A percentile compares a stretch with the other conserved stretches of the same genome.
Evolutionary conservation across 2,329 filamentous ascomycete genomes (phyloP).

Genomic region (Colletotrichum theobromicola): DNA sequence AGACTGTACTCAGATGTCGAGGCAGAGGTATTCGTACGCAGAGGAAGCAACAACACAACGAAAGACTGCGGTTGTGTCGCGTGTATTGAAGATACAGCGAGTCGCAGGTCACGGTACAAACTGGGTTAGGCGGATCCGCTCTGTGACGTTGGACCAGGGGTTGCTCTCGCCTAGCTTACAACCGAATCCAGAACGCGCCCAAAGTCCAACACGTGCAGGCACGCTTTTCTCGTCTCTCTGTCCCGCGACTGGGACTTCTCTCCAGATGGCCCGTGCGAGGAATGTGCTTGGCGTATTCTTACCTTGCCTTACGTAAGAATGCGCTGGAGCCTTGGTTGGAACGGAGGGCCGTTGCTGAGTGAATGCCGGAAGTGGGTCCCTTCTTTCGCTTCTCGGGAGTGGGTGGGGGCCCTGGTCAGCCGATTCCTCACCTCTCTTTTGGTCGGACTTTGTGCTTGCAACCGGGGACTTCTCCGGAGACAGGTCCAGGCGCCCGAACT

Average conservation of each 20-base stretch:
- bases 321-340: not conserved
- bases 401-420: constrained; percentile 14
- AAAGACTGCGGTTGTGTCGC: constrained; percentile 14
- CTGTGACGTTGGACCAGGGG: constrained; percentile 16
- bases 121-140: not conserved
- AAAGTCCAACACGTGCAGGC: constrained; percentile 20
- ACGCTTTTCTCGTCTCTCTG: constrained; percentile 6
- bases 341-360: constrained; percentile 11
- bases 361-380: constrained; percentile 16
- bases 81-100: not conserved
- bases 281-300: not conserved
- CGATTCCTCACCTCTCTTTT: constrained; percentile 3
- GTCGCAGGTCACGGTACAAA: constrained; percentile 6
- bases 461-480: constrained; percentile 14
- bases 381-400: constrained; percentile 4
- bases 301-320: not conserved
- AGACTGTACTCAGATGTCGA: not conserved
- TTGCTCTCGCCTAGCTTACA: not conserved
- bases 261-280: not conserved
- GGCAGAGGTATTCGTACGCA: not conserved
- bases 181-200: constrained; percentile 14
- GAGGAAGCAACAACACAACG: not conserved
- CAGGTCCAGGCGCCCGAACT: constrained; percentile 11
- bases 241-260: not conserved
- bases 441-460: constrained; percentile 12